A percentile compares a stretch with the other conserved stretches of the same genome.
phyloP scores from a whole-genome alignment of 169 alveolate species.

The Perkinsus chesapeaki region DNA sequence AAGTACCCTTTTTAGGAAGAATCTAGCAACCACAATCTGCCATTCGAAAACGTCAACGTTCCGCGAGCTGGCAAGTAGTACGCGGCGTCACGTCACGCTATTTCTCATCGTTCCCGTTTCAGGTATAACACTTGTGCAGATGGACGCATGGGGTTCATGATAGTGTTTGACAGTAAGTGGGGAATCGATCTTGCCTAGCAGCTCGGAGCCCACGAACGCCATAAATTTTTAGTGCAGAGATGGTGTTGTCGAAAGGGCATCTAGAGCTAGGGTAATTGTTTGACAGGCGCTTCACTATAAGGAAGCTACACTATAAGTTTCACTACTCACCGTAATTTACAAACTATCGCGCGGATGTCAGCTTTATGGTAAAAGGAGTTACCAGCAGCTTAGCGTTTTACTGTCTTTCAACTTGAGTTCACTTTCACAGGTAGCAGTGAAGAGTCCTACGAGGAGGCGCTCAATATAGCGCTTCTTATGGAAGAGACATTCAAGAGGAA shows the following conservation, averaged over 20 bases:
- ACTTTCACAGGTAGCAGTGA: background rate
- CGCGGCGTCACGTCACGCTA: background rate
- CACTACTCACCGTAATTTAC: no score
- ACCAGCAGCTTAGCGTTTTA: no score
- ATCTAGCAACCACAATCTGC: background rate
- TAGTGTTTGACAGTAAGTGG: constrained; percentile 12
- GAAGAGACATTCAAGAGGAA: constrained; percentile 5
- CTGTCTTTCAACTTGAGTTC: background rate
- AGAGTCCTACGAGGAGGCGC: constrained; percentile 10
- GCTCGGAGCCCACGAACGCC: no score
- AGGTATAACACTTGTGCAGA: background rate
- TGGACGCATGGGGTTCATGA: constrained; percentile 13
- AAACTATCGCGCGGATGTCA: no score
- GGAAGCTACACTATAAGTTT: no score
- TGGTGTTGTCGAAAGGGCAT: no score
- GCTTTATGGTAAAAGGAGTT: no score
- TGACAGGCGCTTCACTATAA: no score
- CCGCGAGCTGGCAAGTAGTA: background rate
- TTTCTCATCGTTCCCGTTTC: background rate
- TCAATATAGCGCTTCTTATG: background rate
- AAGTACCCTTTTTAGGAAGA: background rate
- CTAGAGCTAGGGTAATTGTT: no score
- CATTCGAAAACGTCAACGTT: background rate
- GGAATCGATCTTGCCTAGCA: no score
- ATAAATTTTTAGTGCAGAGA: no score